Base-by-base conservation (phyloP, 2,329 filamentous ascomycete species). In the Trichoderma sp. region DNA sequence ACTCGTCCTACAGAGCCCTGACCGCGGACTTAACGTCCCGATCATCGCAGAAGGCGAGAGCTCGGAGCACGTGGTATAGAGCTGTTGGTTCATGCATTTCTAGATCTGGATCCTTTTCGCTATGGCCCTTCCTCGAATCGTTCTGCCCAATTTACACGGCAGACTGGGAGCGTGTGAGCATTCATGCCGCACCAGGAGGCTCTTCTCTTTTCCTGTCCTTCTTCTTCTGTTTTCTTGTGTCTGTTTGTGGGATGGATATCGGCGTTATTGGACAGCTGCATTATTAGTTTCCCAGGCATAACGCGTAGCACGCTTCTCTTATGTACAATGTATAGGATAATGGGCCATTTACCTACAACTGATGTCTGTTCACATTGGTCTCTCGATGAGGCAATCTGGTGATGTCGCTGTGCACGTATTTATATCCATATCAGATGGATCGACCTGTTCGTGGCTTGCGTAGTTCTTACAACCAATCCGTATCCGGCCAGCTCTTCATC, bases 1-100 rank as follows among this genome's bases (percentile, higher is more conserved):
- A 83, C 87, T 99, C 68, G 95, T 99, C 6, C 86, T 98, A 78
- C 95, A 97, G 83, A 98, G 95, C 82, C 97, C 97, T 0, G 95
- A 98, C 80, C 90, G 97, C 45, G 95, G 96, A 2, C 87, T 98
- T 71, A 92, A 92, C 21, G 90, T 97, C 56, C 93, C 97, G 3
- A 90, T 99, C 75, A 94, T 99, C 80, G 95, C 95, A 0, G 92
- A 94, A 80, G 94, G 94, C 64, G 97, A 98, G 87, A 88, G 89
- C 66, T 88, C 93, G 0, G 95, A 97, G 86, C 91, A 90, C 35
- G 92, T 93, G 69, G 94, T 95, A 77, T 96, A 88, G 71, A 71
- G 45, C 27, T 38, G 62, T 33, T 56, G 66, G 41, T 50, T 67
- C 11, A 7, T 33, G 8, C 33, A 16, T 45, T 62, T 64, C 14